These are phyloP conservation scores for Nidularia sp. DNA, from an alignment of 768 basidiomycete genomes.

Conservation along the genomic window DNA sequence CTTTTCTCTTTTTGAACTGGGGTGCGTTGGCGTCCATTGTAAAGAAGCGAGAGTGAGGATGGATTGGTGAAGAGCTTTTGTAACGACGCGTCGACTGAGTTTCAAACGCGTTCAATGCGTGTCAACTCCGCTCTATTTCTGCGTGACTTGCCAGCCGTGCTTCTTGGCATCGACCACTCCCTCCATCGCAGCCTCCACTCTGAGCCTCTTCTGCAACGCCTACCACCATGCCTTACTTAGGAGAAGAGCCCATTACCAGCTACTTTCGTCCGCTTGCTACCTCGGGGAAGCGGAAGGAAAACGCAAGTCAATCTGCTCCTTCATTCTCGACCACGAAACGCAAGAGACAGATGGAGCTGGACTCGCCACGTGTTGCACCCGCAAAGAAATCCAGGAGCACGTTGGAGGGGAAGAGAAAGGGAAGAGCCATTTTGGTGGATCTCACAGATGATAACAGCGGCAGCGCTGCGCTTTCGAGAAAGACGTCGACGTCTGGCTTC, in stretches of 20 bases:
- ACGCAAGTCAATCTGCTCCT: background rate
- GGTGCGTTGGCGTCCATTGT: slow-evolving; percentile 18
- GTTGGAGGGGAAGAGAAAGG: background rate
- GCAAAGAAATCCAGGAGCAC: background rate
- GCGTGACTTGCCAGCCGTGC: no score
- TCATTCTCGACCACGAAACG: no score
- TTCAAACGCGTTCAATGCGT: slow-evolving; percentile 17
- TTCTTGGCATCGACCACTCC: no score
- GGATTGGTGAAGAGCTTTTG: slow-evolving; percentile 1
- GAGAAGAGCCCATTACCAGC: slow-evolving; percentile 7
- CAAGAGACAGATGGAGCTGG: no score
- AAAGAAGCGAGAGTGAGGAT: no score
- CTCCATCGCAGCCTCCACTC: background rate
- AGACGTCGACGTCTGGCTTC: no score
- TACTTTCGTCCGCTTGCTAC: slow-evolving; percentile 3
- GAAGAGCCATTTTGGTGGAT: background rate
- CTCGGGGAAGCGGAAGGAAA: background rate
- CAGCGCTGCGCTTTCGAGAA: no score
- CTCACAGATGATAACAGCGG: no score
- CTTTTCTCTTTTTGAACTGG: slow-evolving; percentile 57
- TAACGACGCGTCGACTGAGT: slow-evolving; percentile 30
- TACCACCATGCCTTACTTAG: background rate
- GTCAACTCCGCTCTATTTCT: slow-evolving; percentile 23
- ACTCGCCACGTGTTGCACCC: background rate
- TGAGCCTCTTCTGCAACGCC: background rate